These are phyloP conservation scores for Trichocomaceae sp. DNA, from an alignment of 2,329 filamentous ascomycete species.

Conservation along the genomic window DNA sequence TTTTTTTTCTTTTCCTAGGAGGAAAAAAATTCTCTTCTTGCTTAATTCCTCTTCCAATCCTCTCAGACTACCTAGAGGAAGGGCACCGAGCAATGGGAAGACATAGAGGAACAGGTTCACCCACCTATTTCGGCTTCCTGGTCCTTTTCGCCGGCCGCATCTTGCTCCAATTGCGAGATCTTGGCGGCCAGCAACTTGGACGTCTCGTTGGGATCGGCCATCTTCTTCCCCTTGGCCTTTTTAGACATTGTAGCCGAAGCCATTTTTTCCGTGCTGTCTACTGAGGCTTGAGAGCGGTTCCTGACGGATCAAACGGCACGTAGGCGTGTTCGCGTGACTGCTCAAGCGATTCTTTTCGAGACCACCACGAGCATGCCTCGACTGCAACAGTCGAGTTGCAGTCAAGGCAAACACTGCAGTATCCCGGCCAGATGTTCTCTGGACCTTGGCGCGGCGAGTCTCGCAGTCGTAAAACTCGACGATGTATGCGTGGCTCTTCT, in stretches of 20 bases:
- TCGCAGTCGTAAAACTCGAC: background rate
- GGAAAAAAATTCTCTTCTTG: background rate
- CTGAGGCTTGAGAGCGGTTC: constrained; percentile 29
- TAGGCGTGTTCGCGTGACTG: constrained; percentile 38
- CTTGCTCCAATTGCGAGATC: constrained; percentile 90
- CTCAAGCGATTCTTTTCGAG: constrained; percentile 13
- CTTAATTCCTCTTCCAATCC: background rate
- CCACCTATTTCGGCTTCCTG: constrained; percentile 92
- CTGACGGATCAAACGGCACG: constrained; percentile 38
- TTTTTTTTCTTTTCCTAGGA: background rate
- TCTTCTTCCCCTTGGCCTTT: constrained; percentile 80
- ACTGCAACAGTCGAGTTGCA: constrained; percentile 14
- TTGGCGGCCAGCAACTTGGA: constrained; percentile 86
- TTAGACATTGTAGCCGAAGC: constrained; percentile 54
- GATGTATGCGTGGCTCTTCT: constrained; percentile 6
- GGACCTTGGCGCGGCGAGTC: background rate
- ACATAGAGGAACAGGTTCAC: constrained; percentile 28
- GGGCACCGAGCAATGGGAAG: background rate
- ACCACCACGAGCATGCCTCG: constrained; percentile 19
- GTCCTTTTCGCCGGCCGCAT: constrained; percentile 88
- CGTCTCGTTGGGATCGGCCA: constrained; percentile 76
- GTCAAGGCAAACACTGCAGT: constrained; percentile 7
- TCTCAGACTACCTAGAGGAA: background rate
- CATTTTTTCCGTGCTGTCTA: constrained; percentile 24
- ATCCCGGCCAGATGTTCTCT: background rate